Evolutionary conservation across 768 basidiomycete genomes (phyloP).

Genomic region (Naganishia randhawae): DNA sequence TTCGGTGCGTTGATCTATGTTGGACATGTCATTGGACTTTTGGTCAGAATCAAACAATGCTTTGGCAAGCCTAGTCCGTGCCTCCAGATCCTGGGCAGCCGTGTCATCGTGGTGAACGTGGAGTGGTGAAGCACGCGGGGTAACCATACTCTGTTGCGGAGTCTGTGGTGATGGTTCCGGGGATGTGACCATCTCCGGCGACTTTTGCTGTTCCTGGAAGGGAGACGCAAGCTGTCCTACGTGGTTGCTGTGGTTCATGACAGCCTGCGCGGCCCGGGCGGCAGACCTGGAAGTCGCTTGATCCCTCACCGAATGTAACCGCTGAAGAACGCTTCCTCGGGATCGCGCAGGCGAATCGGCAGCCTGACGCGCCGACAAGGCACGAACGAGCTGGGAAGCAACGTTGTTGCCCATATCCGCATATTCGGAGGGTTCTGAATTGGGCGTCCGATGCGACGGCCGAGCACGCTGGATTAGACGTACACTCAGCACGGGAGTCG

Average conservation of each 20-base stretch:
- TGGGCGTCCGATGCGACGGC: background rate
- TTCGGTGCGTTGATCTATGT: background rate
- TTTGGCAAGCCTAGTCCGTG: background rate
- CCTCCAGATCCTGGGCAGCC: background rate
- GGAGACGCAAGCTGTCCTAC: background rate
- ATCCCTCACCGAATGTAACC: background rate
- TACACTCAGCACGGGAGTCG: background rate
- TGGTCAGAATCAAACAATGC: background rate
- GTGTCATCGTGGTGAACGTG: background rate
- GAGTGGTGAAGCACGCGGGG: background rate
- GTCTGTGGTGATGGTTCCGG: background rate
- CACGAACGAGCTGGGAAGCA: constrained; percentile 14
- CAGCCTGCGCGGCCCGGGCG: background rate
- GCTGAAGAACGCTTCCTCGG: background rate
- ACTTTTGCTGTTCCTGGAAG: constrained; percentile 3
- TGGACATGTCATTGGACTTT: background rate
- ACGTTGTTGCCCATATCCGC: constrained; percentile 12
- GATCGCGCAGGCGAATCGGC: background rate
- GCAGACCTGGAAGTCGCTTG: background rate
- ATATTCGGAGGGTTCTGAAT: constrained; percentile 10
- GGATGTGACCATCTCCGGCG: background rate
- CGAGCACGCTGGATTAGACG: background rate
- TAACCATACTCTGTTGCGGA: background rate
- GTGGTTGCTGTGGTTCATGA: background rate
- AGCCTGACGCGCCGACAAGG: background rate